Evolutionary conservation across 495 filamentous ascomycete species (phyloP).

Genomic region (Neurospora sp.): DNA sequence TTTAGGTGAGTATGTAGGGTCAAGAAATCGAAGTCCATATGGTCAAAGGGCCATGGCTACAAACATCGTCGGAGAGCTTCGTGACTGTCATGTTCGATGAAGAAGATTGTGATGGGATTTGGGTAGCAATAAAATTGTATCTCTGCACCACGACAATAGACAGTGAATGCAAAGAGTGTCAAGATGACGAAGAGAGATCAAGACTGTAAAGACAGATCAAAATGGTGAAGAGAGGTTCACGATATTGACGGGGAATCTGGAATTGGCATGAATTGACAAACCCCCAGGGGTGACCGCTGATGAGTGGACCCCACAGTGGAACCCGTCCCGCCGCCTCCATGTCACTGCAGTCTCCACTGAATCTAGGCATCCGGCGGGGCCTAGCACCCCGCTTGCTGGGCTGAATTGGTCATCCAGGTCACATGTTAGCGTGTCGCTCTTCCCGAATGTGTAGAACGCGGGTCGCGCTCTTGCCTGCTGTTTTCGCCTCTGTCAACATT

Average conservation of each 20-base stretch:
- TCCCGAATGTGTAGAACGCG: conserved; percentile 9
- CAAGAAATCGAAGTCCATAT: not conserved
- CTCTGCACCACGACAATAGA: not conserved
- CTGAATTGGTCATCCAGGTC: conserved; percentile 8
- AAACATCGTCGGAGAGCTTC: not conserved
- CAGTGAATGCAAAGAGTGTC: not conserved
- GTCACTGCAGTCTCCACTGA: not conserved
- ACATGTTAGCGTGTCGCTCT: conserved; percentile 15
- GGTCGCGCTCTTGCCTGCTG: conserved; percentile 6
- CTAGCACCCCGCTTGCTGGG: not conserved
- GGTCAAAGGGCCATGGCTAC: not conserved
- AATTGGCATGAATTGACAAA: not conserved
- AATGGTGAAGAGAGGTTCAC: not conserved
- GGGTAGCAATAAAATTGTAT: not conserved
- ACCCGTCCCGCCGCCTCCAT: not conserved
- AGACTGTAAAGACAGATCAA: not conserved
- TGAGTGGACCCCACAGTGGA: not conserved
- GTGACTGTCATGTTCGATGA: not conserved
- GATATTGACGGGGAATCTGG: not conserved
- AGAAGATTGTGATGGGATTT: not conserved
- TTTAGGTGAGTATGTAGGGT: not conserved
- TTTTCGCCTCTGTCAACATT: conserved; percentile 14
- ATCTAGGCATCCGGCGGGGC: not conserved
- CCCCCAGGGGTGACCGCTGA: not conserved
- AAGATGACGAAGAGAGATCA: not conserved